These are phyloP conservation scores for Effrenium voratum DNA, from an alignment of 73 alveolate genomes.

Conservation along the genomic window DNA sequence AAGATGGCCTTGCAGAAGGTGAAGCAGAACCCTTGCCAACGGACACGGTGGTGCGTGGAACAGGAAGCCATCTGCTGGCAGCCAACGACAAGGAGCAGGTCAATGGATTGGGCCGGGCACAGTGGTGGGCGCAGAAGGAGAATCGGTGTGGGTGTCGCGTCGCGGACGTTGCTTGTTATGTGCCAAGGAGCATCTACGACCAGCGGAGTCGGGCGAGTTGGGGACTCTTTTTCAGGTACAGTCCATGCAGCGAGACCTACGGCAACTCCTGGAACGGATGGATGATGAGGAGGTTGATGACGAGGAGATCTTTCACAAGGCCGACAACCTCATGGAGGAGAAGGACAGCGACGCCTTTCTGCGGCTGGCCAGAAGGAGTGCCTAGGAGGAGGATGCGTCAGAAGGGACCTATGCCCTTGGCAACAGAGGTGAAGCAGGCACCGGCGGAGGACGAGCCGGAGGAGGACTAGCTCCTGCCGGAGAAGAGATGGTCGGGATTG, in stretches of 20 bases:
- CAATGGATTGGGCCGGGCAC: neutral
- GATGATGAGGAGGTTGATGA: neutral
- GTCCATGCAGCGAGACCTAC: neutral
- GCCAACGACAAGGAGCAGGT: neutral
- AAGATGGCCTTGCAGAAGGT: neutral
- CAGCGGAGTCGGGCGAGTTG: neutral
- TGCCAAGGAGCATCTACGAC: slow-evolving; percentile 5
- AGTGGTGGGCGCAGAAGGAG: neutral
- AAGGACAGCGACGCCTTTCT: too few species aligned
- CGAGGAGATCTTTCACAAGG: slow-evolving; percentile 1
- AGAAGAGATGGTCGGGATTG: too few species aligned
- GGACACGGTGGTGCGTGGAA: neutral
- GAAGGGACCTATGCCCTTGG: too few species aligned
- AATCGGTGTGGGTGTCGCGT: neutral
- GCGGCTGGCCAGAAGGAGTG: too few species aligned
- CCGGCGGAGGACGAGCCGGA: neutral
- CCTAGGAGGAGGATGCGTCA: too few species aligned
- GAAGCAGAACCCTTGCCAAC: neutral
- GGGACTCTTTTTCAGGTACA: neutral
- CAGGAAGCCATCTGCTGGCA: neutral
- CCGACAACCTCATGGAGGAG: too few species aligned
- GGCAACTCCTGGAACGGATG: neutral
- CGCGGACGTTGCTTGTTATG: neutral
- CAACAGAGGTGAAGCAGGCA: neutral
- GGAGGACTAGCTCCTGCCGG: neutral